Evolutionary conservation across 2,329 filamentous ascomycete species (phyloP).

Genomic region (Fusarium sambucinum): DNA sequence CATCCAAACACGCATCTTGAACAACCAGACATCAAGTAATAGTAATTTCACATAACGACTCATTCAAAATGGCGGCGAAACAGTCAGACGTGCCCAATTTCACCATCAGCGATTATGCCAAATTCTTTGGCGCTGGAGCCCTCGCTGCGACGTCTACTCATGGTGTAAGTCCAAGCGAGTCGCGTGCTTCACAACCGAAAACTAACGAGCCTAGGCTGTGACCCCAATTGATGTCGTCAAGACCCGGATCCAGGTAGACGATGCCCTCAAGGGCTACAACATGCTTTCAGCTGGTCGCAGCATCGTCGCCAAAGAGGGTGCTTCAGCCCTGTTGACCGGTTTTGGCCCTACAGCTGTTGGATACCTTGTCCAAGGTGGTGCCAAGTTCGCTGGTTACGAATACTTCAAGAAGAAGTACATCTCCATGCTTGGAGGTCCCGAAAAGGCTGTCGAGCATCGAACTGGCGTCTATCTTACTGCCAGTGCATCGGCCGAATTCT

Average conservation of each 20-base stretch:
- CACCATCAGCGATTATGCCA: slow-evolving; percentile 59
- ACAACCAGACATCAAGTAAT: background rate
- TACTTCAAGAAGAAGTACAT: slow-evolving; percentile 94
- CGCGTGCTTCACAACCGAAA: slow-evolving; percentile 9
- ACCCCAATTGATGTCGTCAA: slow-evolving; percentile 79
- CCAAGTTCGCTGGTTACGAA: slow-evolving; percentile 93
- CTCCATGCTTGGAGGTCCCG: slow-evolving; percentile 69
- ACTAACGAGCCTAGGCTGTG: slow-evolving; percentile 57
- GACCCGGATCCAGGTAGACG: slow-evolving; percentile 91
- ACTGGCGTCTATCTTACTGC: slow-evolving; percentile 78
- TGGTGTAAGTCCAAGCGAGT: slow-evolving; percentile 55
- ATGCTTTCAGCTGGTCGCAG: slow-evolving; percentile 83
- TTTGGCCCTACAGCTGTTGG: slow-evolving; percentile 87
- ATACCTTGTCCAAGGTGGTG: slow-evolving; percentile 89
- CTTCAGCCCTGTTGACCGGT: slow-evolving; percentile 82
- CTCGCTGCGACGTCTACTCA: slow-evolving; percentile 65
- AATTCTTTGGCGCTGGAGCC: slow-evolving; percentile 66
- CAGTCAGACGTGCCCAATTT: slow-evolving; percentile 57
- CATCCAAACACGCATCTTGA: slow-evolving; percentile 13
- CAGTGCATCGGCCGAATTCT: slow-evolving; percentile 76
- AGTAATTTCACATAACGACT: slow-evolving; percentile 6
- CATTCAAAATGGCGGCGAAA: slow-evolving; percentile 42
- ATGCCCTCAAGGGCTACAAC: slow-evolving; percentile 84
- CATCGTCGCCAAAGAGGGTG: slow-evolving; percentile 83
- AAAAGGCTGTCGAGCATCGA: slow-evolving; percentile 58